These are phyloP conservation scores for Rhizomucor pusillus DNA, from an alignment of 371 early-diverging fungal species.

Conservation along the genomic window DNA sequence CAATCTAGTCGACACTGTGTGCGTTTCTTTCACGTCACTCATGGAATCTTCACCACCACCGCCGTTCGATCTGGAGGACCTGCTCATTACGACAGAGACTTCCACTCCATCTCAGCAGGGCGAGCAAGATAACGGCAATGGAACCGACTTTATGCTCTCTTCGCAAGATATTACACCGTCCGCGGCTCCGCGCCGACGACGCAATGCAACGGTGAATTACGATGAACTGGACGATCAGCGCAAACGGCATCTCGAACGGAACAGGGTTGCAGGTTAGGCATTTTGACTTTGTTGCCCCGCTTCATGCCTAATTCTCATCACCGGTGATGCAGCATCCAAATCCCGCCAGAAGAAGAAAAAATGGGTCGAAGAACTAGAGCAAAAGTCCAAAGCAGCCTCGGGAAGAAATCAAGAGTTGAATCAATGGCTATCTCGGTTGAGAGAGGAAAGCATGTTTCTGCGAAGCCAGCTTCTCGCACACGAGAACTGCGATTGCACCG, in stretches of 20 bases:
- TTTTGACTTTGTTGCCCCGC: constrained; percentile 7
- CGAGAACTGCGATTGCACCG: constrained; percentile 51
- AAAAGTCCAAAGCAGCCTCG: constrained; percentile 46
- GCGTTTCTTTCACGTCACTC: too few relatives aligned
- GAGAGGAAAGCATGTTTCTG: constrained; percentile 65
- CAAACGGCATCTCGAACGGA: constrained; percentile 57
- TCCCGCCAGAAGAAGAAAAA: constrained; percentile 78
- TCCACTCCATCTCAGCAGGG: too few relatives aligned
- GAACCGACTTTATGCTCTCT: too few relatives aligned
- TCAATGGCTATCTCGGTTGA: constrained; percentile 47
- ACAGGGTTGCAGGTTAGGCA: constrained; percentile 55
- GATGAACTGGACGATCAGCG: constrained; percentile 29
- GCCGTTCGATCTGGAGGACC: too few relatives aligned
- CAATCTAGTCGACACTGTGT: too few relatives aligned
- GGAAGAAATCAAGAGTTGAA: constrained; percentile 57
- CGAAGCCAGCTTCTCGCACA: constrained; percentile 62
- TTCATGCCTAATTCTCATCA: not conserved
- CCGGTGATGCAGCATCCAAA: constrained; percentile 67
- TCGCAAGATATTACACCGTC: too few relatives aligned
- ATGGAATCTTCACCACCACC: too few relatives aligned
- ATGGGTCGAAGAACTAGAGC: constrained; percentile 67
- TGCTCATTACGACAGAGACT: too few relatives aligned
- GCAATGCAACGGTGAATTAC: too few relatives aligned
- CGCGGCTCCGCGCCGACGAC: too few relatives aligned
- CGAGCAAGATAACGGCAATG: too few relatives aligned